Evolutionary conservation across 805 yeast species (phyloP).

Genomic region (Starmerella floricola): DNA sequence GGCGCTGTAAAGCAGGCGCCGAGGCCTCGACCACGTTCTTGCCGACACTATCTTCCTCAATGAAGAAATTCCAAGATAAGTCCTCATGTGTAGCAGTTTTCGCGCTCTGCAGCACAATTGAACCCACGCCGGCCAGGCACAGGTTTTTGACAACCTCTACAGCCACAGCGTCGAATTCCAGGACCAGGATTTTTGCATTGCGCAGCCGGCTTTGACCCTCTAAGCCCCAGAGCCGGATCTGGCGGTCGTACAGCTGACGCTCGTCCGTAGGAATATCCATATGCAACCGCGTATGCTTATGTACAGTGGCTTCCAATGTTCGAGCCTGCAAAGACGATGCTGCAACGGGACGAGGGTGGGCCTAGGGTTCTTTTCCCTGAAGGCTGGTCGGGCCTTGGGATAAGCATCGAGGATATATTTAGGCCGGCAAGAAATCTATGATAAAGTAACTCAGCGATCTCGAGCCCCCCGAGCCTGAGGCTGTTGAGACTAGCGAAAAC

Average conservation of each 20-base stretch:
- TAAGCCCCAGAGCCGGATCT: conserved; percentile 90
- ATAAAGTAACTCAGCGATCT: no score
- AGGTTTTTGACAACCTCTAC: conserved; percentile 68
- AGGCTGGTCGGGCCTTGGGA: no score
- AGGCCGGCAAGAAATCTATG: no score
- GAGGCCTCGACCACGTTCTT: conserved; percentile 35
- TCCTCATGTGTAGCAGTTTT: conserved; percentile 33
- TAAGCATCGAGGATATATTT: no score
- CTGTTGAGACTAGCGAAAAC: no score
- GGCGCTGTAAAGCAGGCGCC: conserved; percentile 45
- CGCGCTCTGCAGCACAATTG: conserved; percentile 47
- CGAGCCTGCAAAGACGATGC: no score
- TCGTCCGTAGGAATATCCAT: conserved; percentile 21
- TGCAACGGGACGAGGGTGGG: no score
- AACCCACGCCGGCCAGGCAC: conserved; percentile 60
- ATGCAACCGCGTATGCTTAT: not conserved
- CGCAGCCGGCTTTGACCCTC: conserved; percentile 75
- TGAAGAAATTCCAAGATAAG: conserved; percentile 51
- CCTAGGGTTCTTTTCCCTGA: no score
- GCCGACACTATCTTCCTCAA: conserved; percentile 37
- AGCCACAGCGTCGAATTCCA: conserved; percentile 67
- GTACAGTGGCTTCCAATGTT: no score
- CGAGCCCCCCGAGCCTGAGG: no score
- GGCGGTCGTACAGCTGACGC: conserved; percentile 65
- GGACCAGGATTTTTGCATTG: conserved; percentile 54